A percentile compares a stretch with the other conserved stretches of the same genome.
Conservation (phyloP, 2,329 filamentous ascomycete genomes). For the Cladosporium sp. region DNA sequence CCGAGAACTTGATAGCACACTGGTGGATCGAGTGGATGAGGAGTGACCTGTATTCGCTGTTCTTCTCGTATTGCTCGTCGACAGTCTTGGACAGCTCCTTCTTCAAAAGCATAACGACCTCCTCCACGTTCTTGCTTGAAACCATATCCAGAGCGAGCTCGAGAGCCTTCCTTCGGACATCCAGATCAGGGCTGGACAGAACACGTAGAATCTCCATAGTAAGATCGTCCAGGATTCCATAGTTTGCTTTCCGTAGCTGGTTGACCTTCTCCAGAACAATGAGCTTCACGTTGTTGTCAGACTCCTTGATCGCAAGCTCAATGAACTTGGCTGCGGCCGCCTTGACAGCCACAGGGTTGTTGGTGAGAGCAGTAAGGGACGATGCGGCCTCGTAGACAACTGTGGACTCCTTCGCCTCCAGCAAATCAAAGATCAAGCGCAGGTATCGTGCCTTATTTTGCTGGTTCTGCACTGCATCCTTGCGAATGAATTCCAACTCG, state of each 20-base stretch:
- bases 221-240: conserved; percentile 87
- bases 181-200: conserved; percentile 90
- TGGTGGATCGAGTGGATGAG: conserved; percentile 97
- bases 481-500: conserved; percentile 95
- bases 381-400: conserved; percentile 98
- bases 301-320: conserved; percentile 93
- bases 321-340: conserved; percentile 95
- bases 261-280: conserved; percentile 96
- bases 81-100: conserved; percentile 98
- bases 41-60: conserved; percentile 88
- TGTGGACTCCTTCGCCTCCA: conserved; percentile 89
- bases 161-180: conserved; percentile 89
- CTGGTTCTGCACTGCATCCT: conserved; percentile 91
- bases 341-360: conserved; percentile 96
- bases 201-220: conserved; percentile 97
- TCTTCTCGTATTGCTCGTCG: conserved; percentile 98
- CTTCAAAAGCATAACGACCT: conserved; percentile 92
- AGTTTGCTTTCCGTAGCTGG: conserved; percentile 80
- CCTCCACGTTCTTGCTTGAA: conserved; percentile 97
- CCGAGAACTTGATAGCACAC: conserved; percentile 98
- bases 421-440: conserved; percentile 90
- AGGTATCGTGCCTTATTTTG: conserved; percentile 96
- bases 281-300: conserved; percentile 98
- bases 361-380: conserved; percentile 88
- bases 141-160: conserved; percentile 95